Conservation (phyloP, 2,329 filamentous ascomycete species). For the Aspergillus fumigatus region DNA sequence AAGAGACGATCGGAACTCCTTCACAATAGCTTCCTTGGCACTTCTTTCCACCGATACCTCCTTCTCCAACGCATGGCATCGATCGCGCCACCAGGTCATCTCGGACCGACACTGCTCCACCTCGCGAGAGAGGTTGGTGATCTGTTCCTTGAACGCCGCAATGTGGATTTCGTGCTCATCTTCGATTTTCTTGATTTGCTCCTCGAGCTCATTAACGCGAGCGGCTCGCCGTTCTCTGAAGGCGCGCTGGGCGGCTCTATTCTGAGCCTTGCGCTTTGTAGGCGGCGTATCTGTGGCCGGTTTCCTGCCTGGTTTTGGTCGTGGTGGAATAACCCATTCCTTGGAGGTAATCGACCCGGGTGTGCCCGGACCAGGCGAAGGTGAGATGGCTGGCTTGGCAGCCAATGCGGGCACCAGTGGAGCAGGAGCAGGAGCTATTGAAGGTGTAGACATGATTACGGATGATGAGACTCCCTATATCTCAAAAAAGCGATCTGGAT, state of each 20-base stretch:
- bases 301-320: conserved; percentile 87
- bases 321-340: conserved; percentile 80
- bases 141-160: conserved; percentile 53
- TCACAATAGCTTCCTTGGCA: conserved; percentile 40
- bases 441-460: conserved; percentile 33
- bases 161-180: conserved; percentile 43
- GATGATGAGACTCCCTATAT: conserved; percentile 10
- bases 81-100: conserved; percentile 44
- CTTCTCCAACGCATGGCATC: conserved; percentile 60
- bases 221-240: conserved; percentile 85
- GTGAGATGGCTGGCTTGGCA: conserved; percentile 35
- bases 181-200: conserved; percentile 47
- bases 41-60: conserved; percentile 48
- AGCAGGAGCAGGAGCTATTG: conserved; percentile 37
- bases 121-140: conserved; percentile 56
- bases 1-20: conserved; percentile 36
- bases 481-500: conserved; percentile 14
- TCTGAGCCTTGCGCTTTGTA: conserved; percentile 91
- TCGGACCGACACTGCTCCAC: conserved; percentile 60
- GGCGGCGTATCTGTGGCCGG: conserved; percentile 88
- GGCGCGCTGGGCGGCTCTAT: conserved; percentile 82
- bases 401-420: conserved; percentile 36
- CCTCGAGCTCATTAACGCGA: conserved; percentile 66
- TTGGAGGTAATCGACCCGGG: conserved; percentile 64
- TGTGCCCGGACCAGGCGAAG: conserved; percentile 35